A percentile compares a stretch with the other conserved stretches of the same genome.
Evolutionary conservation across 164 flowering plant species (phyloP).

Genomic region (Magnolia kwangsiensis): DNA sequence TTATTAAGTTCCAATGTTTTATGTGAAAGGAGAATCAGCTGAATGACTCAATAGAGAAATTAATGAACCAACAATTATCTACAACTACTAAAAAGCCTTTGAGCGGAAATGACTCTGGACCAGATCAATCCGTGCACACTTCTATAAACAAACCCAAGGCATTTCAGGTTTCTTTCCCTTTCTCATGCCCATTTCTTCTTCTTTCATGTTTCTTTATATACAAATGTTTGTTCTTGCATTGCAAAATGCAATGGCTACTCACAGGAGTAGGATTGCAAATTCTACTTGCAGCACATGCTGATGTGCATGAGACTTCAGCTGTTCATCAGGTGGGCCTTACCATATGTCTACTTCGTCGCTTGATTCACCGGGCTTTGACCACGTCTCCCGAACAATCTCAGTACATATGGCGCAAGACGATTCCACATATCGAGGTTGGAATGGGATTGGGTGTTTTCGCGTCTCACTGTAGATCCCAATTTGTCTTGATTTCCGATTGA

Average conservation of each 20-base stretch:
- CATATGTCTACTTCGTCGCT: neutral
- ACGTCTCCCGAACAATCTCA: conserved; percentile 15
- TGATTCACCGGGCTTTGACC: conserved; percentile 2
- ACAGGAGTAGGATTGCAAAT: neutral
- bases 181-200: neutral
- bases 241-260: neutral
- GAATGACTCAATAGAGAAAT: conserved; percentile 7
- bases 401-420: conserved; percentile 9
- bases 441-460: conserved; percentile 13
- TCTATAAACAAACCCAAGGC: conserved; percentile 18
- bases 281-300: neutral
- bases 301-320: neutral
- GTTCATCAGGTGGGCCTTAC: neutral
- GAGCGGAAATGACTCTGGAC: conserved; percentile 5
- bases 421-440: conserved; percentile 7
- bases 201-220: neutral
- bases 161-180: neutral
- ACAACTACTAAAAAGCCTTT: conserved; percentile 2
- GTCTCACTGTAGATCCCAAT: conserved; percentile 11
- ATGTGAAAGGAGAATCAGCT: conserved; percentile 14
- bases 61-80: conserved; percentile 8
- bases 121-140: conserved; percentile 12
- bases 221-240: neutral
- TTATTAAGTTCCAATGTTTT: neutral
- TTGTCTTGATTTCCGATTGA: conserved; percentile 3